phyloP scores from a whole-genome alignment of 1,284 basidiomycete genomes.

The Cutaneotrichosporon arboriforme region DNA sequence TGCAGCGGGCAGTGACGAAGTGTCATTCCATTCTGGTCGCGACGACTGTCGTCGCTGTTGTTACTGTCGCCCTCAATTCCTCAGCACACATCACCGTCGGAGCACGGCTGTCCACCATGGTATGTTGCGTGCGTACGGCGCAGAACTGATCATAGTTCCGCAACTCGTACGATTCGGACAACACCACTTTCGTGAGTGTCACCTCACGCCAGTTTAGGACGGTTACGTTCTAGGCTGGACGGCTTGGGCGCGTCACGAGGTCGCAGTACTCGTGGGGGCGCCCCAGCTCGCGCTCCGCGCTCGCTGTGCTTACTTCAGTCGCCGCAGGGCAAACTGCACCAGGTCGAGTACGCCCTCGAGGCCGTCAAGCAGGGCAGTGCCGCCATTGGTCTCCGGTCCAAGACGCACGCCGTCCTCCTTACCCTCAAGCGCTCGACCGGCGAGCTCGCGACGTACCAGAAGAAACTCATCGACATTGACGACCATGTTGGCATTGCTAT shows the following conservation, averaged over 20 bases:
- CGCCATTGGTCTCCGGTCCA: slow-evolving; percentile 89
- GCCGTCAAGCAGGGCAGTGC: slow-evolving; percentile 99
- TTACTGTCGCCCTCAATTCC: neutral
- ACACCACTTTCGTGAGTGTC: slow-evolving; percentile 52
- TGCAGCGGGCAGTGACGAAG: slow-evolving; percentile 2
- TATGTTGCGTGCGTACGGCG: neutral
- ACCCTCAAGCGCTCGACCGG: slow-evolving; percentile 98
- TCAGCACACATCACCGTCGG: neutral
- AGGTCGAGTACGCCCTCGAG: slow-evolving; percentile 99
- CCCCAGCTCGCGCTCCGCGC: neutral
- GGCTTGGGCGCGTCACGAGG: too few relatives aligned
- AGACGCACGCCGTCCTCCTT: slow-evolving; percentile 89
- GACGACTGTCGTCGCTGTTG: neutral
- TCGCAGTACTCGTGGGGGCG: too few relatives aligned
- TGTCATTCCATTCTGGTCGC: slow-evolving; percentile 3
- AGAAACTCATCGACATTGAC: slow-evolving; percentile 99
- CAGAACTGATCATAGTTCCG: slow-evolving; percentile 56
- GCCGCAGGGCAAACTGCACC: slow-evolving; percentile 52
- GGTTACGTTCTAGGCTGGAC: too few relatives aligned
- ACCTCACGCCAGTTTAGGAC: too few relatives aligned
- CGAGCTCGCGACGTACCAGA: slow-evolving; percentile 96
- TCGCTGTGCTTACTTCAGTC: slow-evolving; percentile 24
- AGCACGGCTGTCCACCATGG: slow-evolving; percentile 17
- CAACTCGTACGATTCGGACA: slow-evolving; percentile 18
- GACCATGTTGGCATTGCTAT: slow-evolving; percentile 99